Conservation (phyloP, 164 flowering plant species). For the Magnolia kwangsiensis region DNA sequence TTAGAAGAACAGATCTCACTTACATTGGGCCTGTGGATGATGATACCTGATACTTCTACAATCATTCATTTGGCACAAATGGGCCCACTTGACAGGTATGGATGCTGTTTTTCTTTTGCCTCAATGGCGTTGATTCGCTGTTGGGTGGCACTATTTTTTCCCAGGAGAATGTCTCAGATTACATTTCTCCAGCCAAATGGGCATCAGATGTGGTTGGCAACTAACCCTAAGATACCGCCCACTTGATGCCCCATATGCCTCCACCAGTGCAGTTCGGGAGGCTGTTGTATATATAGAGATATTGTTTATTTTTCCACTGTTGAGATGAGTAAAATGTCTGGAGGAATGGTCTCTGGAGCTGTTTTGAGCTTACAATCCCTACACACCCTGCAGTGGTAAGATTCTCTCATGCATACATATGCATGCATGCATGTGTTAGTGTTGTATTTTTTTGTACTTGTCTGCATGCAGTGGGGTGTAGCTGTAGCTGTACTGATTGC, state of each 20-base stretch:
- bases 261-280: constrained; percentile 28
- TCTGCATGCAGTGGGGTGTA: not conserved
- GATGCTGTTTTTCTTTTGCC: not conserved
- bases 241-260: constrained; percentile 8
- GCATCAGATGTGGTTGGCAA: constrained; percentile 15
- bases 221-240: constrained; percentile 27
- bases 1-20: constrained; percentile 86
- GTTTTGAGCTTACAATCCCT: not conserved
- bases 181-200: not conserved
- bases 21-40: constrained; percentile 90
- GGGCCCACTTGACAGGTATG: constrained; percentile 1
- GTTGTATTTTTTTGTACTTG: not conserved
- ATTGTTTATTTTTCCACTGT: constrained; percentile 25
- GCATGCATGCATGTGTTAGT: not conserved
- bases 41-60: constrained; percentile 50
- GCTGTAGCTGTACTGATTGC: not conserved
- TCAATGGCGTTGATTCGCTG: not conserved
- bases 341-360: constrained; percentile 28
- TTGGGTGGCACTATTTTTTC: not conserved
- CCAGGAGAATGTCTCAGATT: not conserved
- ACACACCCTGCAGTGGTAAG: not conserved
- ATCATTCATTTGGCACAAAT: not conserved
- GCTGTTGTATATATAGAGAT: constrained; percentile 65
- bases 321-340: constrained; percentile 33
- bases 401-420: not conserved